Evolutionary conservation across 2,329 filamentous ascomycete species (phyloP).

Genomic region (Aschersonia sp.): DNA sequence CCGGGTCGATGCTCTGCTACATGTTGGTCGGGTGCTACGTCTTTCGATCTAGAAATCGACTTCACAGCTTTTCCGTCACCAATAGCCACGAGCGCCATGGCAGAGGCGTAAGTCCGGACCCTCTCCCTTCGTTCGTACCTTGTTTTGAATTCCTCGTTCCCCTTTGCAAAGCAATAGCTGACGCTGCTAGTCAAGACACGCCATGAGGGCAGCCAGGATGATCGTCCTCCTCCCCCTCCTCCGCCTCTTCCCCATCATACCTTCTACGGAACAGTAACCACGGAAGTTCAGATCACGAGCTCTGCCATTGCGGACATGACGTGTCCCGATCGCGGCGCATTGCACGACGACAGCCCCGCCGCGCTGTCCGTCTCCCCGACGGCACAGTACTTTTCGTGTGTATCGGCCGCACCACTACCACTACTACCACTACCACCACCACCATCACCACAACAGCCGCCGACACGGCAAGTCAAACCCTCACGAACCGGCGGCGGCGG

Average conservation of each 20-base stretch:
- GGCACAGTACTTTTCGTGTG: constrained; percentile 19
- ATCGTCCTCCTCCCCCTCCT: not conserved
- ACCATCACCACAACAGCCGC: too few relatives aligned
- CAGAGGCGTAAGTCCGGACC: constrained; percentile 7
- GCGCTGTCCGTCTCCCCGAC: not conserved
- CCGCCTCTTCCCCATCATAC: constrained; percentile 7
- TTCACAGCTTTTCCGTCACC: constrained; percentile 33
- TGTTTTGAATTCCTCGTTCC: too few relatives aligned
- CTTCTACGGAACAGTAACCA: constrained; percentile 36
- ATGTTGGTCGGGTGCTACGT: constrained; percentile 43
- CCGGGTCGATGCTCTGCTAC: constrained; percentile 39
- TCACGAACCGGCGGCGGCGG: too few relatives aligned
- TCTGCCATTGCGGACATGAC: constrained; percentile 9
- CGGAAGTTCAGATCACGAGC: constrained; percentile 31
- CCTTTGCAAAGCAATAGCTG: too few relatives aligned
- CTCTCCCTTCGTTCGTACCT: too few relatives aligned
- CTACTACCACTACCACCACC: too few relatives aligned
- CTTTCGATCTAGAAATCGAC: constrained; percentile 40
- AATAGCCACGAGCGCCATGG: constrained; percentile 13
- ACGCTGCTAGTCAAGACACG: too few relatives aligned
- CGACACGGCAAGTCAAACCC: too few relatives aligned
- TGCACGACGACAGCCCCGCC: not conserved
- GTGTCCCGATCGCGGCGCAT: constrained; percentile 8
- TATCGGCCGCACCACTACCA: constrained; percentile 7
- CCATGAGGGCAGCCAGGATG: too few relatives aligned